A percentile compares a stretch with the other conserved stretches of the same genome.
phyloP scores from a whole-genome alignment of 139 green algal species.

The Chlamydomonas sp. region DNA sequence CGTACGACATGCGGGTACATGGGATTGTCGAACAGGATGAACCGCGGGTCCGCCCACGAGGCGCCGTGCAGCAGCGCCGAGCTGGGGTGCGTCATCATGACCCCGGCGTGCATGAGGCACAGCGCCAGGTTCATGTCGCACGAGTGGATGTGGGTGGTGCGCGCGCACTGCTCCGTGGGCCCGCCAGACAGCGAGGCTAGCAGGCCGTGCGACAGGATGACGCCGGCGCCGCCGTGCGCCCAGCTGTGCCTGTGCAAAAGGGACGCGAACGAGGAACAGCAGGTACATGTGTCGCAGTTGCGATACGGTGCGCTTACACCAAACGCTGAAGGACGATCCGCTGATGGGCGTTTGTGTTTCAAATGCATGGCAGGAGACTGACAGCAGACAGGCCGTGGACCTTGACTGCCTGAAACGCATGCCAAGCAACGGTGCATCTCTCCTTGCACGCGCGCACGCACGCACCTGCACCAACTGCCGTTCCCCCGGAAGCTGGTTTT shows the following conservation, averaged over 20 bases:
- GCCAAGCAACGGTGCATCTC: too few species aligned
- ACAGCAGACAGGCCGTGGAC: too few species aligned
- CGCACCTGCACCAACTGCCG: conserved; percentile 4
- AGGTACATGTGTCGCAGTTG: too few species aligned
- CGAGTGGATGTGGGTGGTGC: not conserved
- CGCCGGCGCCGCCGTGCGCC: conserved; percentile 30
- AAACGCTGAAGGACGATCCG: too few species aligned
- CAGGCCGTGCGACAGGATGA: conserved; percentile 15
- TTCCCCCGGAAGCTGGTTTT: conserved; percentile 21
- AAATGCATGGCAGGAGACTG: too few species aligned
- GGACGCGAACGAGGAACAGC: too few species aligned
- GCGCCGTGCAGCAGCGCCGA: conserved; percentile 11
- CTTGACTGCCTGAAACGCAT: too few species aligned
- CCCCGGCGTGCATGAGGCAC: conserved; percentile 6
- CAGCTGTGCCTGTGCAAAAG: conserved; percentile 7
- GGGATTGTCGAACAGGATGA: conserved; percentile 34
- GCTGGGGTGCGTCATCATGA: conserved; percentile 30
- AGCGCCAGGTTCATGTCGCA: conserved; percentile 41
- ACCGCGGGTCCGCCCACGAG: conserved; percentile 29
- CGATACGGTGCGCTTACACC: too few species aligned
- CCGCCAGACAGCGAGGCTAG: not conserved
- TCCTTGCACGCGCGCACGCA: too few species aligned
- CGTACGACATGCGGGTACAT: not conserved
- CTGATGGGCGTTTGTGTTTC: too few species aligned
- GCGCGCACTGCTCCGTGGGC: conserved; percentile 10